Evolutionary conservation across 2,329 filamentous ascomycete genomes (phyloP).

Genomic region (Ustulina deusta): DNA sequence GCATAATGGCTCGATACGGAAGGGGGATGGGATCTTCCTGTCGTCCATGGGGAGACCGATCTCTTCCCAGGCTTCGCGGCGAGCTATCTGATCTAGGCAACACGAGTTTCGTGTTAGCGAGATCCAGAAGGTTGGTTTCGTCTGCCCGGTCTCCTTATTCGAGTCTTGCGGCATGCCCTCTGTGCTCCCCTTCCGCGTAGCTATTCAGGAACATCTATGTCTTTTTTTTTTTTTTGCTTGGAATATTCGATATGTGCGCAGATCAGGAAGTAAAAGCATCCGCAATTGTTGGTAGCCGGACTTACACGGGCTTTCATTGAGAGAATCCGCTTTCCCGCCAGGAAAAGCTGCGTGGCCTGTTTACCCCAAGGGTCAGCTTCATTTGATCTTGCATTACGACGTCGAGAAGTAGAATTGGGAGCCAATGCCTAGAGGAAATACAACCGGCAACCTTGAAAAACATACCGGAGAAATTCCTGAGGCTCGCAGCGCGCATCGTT

Average conservation of each 20-base stretch:
- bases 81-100: conserved; percentile 78
- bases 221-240: background rate
- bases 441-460: background rate
- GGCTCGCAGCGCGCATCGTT: conserved; percentile 73
- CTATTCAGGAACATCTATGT: background rate
- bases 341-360: conserved; percentile 83
- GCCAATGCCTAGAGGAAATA: background rate
- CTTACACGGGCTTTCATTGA: conserved; percentile 71
- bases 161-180: background rate
- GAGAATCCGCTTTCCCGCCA: conserved; percentile 76
- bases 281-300: conserved; percentile 2
- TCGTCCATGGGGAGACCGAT: conserved; percentile 86
- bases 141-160: background rate
- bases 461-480: conserved; percentile 75
- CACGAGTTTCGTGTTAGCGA: conserved; percentile 1
- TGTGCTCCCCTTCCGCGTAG: background rate
- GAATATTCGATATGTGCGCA: background rate
- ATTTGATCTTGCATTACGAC: background rate
- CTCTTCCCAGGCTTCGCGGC: conserved; percentile 91
- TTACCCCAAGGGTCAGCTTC: background rate
- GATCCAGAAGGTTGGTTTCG: background rate
- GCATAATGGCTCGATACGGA: conserved; percentile 88
- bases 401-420: background rate
- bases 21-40: conserved; percentile 76
- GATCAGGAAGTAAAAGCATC: background rate